Evolutionary conservation across 2,329 filamentous ascomycete genomes (phyloP).

Genomic region (Colletotrichum brevisporum): DNA sequence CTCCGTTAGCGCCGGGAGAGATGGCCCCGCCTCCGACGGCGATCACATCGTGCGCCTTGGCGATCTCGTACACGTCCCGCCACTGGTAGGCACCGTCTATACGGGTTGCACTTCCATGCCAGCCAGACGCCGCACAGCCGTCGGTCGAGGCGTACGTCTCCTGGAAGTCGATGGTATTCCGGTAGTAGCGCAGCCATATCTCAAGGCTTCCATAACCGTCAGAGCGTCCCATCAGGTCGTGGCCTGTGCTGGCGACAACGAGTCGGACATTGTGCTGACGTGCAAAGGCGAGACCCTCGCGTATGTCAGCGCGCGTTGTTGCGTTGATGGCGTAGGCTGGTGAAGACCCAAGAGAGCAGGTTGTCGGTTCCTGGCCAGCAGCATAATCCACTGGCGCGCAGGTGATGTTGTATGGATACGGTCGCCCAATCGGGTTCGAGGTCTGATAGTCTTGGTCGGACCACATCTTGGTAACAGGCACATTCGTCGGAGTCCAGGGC

Average conservation of each 20-base stretch:
- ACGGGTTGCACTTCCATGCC: slow-evolving; percentile 51
- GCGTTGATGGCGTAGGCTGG: slow-evolving; percentile 47
- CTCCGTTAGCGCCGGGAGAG: slow-evolving; percentile 50
- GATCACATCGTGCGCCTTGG: slow-evolving; percentile 48
- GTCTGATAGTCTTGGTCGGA: too few species aligned
- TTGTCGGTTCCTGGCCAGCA: slow-evolving; percentile 30
- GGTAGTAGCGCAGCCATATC: too few species aligned
- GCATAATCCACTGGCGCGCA: slow-evolving; percentile 46
- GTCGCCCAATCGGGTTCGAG: slow-evolving; percentile 43
- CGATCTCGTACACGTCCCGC: slow-evolving; percentile 51
- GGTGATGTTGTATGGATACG: slow-evolving; percentile 48
- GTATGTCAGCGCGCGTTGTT: slow-evolving; percentile 40
- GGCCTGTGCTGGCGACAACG: slow-evolving; percentile 59
- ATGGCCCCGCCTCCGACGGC: slow-evolving; percentile 51
- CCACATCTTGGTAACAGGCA: too few species aligned
- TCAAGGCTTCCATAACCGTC: too few species aligned
- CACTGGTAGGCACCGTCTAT: slow-evolving; percentile 53
- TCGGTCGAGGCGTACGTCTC: too few species aligned
- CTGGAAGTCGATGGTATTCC: too few species aligned
- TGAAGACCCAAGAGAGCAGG: slow-evolving; percentile 43
- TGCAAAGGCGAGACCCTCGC: slow-evolving; percentile 35
- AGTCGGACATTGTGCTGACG: slow-evolving; percentile 53
- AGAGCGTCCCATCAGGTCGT: slow-evolving; percentile 54
- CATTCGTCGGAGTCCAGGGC: too few species aligned
- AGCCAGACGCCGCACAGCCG: slow-evolving; percentile 42